Evolutionary conservation across 148 eudicot species (phyloP), one percentile per base, ranked within the genome.

Genomic region (Simmondsia chinensis): DNA sequence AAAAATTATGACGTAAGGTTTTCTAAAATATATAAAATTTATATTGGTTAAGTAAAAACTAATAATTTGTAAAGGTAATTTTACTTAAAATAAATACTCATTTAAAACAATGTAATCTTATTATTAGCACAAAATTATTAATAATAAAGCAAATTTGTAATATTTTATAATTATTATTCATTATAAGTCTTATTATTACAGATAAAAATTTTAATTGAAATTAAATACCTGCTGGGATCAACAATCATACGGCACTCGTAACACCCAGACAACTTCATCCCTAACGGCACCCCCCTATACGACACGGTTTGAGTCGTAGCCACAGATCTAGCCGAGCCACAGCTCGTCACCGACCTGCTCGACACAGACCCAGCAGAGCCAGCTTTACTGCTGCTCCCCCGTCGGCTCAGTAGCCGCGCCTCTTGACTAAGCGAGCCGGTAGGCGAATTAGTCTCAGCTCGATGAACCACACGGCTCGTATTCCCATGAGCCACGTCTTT

Each of bases 191-290:
- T n/a, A n/a, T n/a, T n/a, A n/a, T n/a, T n/a, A n/a, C n/a, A n/a
- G n/a, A n/a, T n/a, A n/a, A n/a, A n/a, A n/a, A n/a, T n/a, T n/a
- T n/a, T n/a, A n/a, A n/a, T n/a, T n/a, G n/a, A n/a, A n/a, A n/a
- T n/a, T n/a, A n/a, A n/a, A 3, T 18, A 85, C 94, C 94, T 88
- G 71, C 73, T 62, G 45, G 94, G 97, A 52, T 88, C 97, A 42
- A 80, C 77, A 50, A 83, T 73, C 42, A 67, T 69, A 39, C 69
- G 97, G 42, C 97, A 88, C 45, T 88, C 97, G 33, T 83, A 88
- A 28, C 94, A 83, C 3, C 97, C 91, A 25, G 97, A 88, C 13
- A 88, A 69, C 75, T 66, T 88, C 44, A 83, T 75, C 8, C n/a
- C n/a, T n/a, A 88, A 55, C 17, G 81, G 97, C 75, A 75, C 76